Evolutionary conservation across 768 basidiomycete species (phyloP).

Genomic region (Tricholoma furcatifolium): DNA sequence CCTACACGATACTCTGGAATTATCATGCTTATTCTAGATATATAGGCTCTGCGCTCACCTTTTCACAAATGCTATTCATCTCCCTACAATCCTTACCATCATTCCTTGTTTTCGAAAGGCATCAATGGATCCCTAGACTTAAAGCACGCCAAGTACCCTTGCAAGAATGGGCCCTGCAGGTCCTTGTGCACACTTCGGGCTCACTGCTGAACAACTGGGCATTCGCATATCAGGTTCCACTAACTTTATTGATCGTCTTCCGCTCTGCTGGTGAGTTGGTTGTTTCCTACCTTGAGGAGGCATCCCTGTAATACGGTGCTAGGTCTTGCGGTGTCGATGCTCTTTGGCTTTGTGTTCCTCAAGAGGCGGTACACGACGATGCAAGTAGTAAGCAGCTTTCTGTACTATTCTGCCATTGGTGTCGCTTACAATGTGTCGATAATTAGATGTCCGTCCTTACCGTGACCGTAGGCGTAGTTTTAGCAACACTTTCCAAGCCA

Average conservation of each 20-base stretch:
- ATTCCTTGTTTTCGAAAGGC: constrained; percentile 46
- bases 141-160: constrained; percentile 72
- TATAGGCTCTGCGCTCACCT: constrained; percentile 77
- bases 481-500: constrained; percentile 70
- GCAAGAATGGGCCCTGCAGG: constrained; percentile 66
- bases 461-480: constrained; percentile 67
- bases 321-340: constrained; percentile 79
- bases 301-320: not conserved
- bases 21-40: constrained; percentile 1
- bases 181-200: constrained; percentile 62
- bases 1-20: not conserved
- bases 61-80: constrained; percentile 83
- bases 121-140: constrained; percentile 43
- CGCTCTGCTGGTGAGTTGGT: constrained; percentile 66
- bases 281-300: not conserved
- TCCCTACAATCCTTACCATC: constrained; percentile 63
- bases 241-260: constrained; percentile 81
- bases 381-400: constrained; percentile 54
- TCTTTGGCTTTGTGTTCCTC: constrained; percentile 61
- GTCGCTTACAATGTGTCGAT: not conserved
- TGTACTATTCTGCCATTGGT: not conserved
- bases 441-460: constrained; percentile 59
- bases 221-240: constrained; percentile 72
- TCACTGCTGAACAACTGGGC: constrained; percentile 82
- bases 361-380: constrained; percentile 54